phyloP scores from a whole-genome alignment of 345 rosid genomes.

The Eucalyptus regnans region DNA sequence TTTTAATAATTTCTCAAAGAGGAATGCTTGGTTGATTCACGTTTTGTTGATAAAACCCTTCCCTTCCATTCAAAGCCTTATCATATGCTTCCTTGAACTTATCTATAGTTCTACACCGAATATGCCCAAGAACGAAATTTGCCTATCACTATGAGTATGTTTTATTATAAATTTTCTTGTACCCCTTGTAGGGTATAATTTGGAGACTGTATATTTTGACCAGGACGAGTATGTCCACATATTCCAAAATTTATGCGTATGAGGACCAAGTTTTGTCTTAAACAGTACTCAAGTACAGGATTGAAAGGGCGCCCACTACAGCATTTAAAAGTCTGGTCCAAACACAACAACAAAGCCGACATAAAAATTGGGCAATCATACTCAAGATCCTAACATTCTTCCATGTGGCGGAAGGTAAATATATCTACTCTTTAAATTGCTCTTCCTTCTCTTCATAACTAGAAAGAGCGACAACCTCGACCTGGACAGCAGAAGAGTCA shows the following conservation, averaged over 20 bases:
- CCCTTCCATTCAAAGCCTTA: too few relatives aligned
- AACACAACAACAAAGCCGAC: not conserved
- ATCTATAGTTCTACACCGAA: conserved; percentile 9
- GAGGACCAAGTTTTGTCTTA: not conserved
- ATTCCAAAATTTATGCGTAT: not conserved
- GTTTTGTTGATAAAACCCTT: not conserved
- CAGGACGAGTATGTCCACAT: not conserved
- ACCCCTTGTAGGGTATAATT: conserved; percentile 38
- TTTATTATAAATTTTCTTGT: not conserved
- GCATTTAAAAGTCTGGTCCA: not conserved
- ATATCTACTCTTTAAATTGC: conserved; percentile 68
- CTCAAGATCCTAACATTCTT: not conserved
- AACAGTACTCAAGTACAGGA: not conserved
- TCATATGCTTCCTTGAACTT: too few relatives aligned
- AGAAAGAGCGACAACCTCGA: conserved; percentile 74
- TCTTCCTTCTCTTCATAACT: conserved; percentile 73
- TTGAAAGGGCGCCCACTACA: not conserved
- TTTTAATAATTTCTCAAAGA: not conserved
- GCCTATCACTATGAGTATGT: not conserved
- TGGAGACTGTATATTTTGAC: conserved; percentile 19
- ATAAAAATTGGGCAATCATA: not conserved
- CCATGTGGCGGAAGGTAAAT: not conserved
- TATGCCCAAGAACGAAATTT: conserved; percentile 65
- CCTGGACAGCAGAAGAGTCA: conserved; percentile 21
- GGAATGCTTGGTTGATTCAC: not conserved